Evolutionary conservation across 768 basidiomycete genomes (phyloP).

Genomic region (Amanita pallidorosea): DNA sequence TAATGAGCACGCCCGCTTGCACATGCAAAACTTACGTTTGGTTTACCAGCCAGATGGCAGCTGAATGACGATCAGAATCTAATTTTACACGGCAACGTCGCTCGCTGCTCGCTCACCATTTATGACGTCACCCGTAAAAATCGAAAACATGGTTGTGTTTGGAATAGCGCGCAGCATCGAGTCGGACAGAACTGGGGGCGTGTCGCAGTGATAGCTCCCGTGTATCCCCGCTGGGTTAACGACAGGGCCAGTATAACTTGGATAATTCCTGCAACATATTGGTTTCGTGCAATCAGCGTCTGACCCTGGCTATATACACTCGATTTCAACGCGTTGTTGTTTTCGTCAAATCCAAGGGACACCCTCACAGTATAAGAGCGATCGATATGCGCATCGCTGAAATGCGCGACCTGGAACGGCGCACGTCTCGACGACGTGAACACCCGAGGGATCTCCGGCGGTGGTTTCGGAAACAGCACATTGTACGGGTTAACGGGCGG

Average conservation of each 20-base stretch:
- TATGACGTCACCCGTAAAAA: conserved; percentile 59
- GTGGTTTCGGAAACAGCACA: conserved; percentile 33
- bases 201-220: conserved; percentile 42
- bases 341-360: background rate
- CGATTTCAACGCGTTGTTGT: background rate
- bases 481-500: conserved; percentile 32
- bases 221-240: conserved; percentile 35
- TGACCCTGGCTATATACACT: conserved; percentile 29
- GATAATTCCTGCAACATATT: conserved; percentile 48
- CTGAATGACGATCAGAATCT: conserved; percentile 14
- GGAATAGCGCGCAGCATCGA: conserved; percentile 39
- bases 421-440: conserved; percentile 25
- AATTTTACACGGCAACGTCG: background rate
- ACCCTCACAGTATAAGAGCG: conserved; percentile 35
- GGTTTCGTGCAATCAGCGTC: conserved; percentile 51
- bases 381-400: conserved; percentile 58
- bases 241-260: conserved; percentile 26
- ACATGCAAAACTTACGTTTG: conserved; percentile 21
- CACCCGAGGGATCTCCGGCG: conserved; percentile 22
- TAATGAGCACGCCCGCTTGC: background rate
- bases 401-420: conserved; percentile 47
- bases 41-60: conserved; percentile 39
- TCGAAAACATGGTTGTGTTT: conserved; percentile 31
- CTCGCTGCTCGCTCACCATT: conserved; percentile 27
- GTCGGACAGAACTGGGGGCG: conserved; percentile 34